Evolutionary conservation across 2,329 filamentous ascomycete genomes (phyloP), one percentile per base, ranked within the genome.

Genomic region (Taxawa tesnikishii): DNA sequence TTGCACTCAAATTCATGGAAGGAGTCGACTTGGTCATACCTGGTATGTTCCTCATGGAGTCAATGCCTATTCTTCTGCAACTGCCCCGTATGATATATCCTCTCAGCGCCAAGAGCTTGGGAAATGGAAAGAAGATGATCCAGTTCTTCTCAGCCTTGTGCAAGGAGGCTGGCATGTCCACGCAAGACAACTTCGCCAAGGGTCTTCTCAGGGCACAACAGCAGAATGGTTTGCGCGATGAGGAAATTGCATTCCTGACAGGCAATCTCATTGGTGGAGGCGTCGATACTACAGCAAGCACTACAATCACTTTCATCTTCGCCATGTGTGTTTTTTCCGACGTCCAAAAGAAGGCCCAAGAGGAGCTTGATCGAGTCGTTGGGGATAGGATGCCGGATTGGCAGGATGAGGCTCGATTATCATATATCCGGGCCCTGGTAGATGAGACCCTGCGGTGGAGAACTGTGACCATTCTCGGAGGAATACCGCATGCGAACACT

Each of bases 401-500:
- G 44, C 29, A 39, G 6, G 55, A 59, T 39, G 51, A 48, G 38
- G 26, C 31, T 11, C 26, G 32, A 5, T 36, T 59, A 10, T 54
- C 54, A 4, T 58, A 58, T 31, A 34, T 54, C 10, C 38, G 38
- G 4, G 39, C 40, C 7, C 46, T 48, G 15, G 46, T 58, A 13
- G 58, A 58, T 31, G 53, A 57, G 34, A 43, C 46, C 6, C 47
- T 55, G 43, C 45, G 56, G 26, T 57, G 53, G 53, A 41, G 52
- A 8, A 52, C 51, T 1, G 40, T 55, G 13, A 48, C 55, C 17
- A 46, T 54, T 6, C 48, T 53, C 5, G 40, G 41, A 6, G 42
- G 42, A 15, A 42, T 45, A 13, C 42, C 44, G 6, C 43, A 48
- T 29, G 38, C 43, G 4, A 33, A 34, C 2, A 39, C 26, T 3